Conservation (phyloP, 805 yeast genomes). For the Ogataea chonburiensis region DNA sequence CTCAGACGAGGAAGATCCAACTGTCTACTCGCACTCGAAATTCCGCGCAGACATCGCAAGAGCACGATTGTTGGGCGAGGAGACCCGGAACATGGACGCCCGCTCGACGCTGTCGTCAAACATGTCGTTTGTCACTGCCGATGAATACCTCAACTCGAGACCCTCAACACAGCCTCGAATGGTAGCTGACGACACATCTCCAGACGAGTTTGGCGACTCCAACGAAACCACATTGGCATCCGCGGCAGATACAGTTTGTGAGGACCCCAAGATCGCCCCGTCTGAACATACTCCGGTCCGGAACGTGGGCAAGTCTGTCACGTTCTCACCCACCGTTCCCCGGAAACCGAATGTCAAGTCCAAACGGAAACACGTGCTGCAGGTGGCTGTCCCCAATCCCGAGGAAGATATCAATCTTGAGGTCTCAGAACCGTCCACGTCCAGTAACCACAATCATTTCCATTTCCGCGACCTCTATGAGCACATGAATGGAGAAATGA, state of each 20-base stretch:
- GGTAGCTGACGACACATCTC: not conserved
- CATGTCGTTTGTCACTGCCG: constrained; percentile 28
- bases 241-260: constrained; percentile 2
- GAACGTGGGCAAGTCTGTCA: constrained; percentile 12
- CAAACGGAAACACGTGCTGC: constrained; percentile 2
- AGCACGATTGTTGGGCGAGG: constrained; percentile 13
- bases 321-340: constrained; percentile 16
- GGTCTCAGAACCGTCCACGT: not conserved
- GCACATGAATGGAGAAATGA: constrained; percentile 20
- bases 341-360: not conserved
- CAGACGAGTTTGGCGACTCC: not conserved
- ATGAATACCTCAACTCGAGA: constrained; percentile 13
- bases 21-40: constrained; percentile 10
- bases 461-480: constrained; percentile 17
- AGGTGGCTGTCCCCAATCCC: constrained; percentile 15
- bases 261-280: not conserved
- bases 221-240: constrained; percentile 5
- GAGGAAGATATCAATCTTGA: constrained; percentile 3
- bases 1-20: not conserved
- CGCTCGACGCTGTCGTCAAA: constrained; percentile 16
- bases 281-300: not conserved
- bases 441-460: constrained; percentile 5
- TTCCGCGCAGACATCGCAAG: constrained; percentile 15
- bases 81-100: no score
- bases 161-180: not conserved